These are phyloP conservation scores for Cutaneotrichosporon daszewskae DNA, from an alignment of 1,284 basidiomycete species.

Conservation along the genomic window DNA sequence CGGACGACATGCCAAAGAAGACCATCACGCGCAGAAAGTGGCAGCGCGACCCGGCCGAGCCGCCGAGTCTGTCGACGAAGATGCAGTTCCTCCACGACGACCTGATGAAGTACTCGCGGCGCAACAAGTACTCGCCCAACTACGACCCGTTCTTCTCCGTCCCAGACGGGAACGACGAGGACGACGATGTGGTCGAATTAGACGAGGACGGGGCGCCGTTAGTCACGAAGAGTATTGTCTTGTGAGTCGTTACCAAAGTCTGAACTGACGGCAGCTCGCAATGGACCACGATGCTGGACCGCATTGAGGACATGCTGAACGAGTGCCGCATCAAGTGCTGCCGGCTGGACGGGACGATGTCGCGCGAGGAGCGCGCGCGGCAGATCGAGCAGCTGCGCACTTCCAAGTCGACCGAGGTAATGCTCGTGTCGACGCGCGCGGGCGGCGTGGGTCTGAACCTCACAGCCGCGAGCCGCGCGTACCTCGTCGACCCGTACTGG, in stretches of 20 bases:
- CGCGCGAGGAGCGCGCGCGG: conserved; percentile 80
- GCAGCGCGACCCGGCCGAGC: conserved; percentile 62
- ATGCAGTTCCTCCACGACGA: conserved; percentile 71
- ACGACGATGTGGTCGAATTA: conserved; percentile 59
- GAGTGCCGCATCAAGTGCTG: conserved; percentile 74
- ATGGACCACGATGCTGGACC: conserved; percentile 94
- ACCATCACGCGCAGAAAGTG: conserved; percentile 55
- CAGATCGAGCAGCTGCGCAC: conserved; percentile 86
- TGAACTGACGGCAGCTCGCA: conserved; percentile 58
- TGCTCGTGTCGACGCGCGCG: conserved; percentile 91
- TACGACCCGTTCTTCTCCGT: conserved; percentile 63
- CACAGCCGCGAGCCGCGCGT: conserved; percentile 84
- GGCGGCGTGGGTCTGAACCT: conserved; percentile 95
- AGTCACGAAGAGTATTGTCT: conserved; percentile 75
- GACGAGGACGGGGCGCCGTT: conserved; percentile 54
- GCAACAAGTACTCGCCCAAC: conserved; percentile 76
- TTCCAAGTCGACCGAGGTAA: conserved; percentile 77
- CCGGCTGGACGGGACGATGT: conserved; percentile 93
- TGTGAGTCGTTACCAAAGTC: too few relatives aligned
- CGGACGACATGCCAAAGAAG: conserved; percentile 20
- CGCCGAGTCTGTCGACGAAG: conserved; percentile 75
- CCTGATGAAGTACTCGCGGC: conserved; percentile 65
- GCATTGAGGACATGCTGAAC: conserved; percentile 85
- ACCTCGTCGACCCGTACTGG: conserved; percentile 86
- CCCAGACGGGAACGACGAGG: conserved; percentile 64